These are phyloP conservation scores for Cyclaneusma minus DNA, from an alignment of 2,329 filamentous ascomycete genomes.

Conservation along the genomic window DNA sequence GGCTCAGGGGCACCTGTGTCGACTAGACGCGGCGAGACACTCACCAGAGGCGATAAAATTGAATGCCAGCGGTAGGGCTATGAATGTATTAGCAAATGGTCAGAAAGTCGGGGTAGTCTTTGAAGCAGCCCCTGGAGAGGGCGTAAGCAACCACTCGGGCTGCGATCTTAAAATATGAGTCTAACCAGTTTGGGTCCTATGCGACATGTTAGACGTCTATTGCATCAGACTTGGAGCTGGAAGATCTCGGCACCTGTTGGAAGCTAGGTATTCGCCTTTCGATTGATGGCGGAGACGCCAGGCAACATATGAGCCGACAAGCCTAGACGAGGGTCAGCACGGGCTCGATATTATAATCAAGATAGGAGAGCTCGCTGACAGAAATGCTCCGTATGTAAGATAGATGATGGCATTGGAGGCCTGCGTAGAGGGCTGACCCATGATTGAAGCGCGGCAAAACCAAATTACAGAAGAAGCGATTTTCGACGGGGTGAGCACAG, in stretches of 20 bases:
- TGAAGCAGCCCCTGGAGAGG: too few relatives aligned
- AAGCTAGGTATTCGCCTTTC: slow-evolving; percentile 10
- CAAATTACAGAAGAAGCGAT: too few relatives aligned
- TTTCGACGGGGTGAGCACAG: too few relatives aligned
- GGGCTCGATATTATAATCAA: slow-evolving; percentile 1
- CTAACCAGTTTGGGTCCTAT: slow-evolving; percentile 75
- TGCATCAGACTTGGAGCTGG: slow-evolving; percentile 52
- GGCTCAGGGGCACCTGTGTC: too few relatives aligned
- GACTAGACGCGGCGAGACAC: slow-evolving; percentile 33
- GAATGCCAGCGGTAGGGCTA: slow-evolving; percentile 66
- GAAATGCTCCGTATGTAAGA: slow-evolving; percentile 59
- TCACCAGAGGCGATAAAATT: slow-evolving; percentile 90
- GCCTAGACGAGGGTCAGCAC: slow-evolving; percentile 25
- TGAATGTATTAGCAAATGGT: slow-evolving; percentile 7
- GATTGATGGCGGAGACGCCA: slow-evolving; percentile 33
- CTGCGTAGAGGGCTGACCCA: slow-evolving; percentile 61
- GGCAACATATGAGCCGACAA: slow-evolving; percentile 44
- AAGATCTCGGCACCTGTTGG: slow-evolving; percentile 1
- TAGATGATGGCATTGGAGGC: slow-evolving; percentile 78
- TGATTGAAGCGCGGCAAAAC: slow-evolving; percentile 26
- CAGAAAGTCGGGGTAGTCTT: slow-evolving; percentile 3
- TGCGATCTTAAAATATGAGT: slow-evolving; percentile 10
- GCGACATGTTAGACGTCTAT: too few relatives aligned
- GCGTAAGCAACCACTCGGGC: slow-evolving; percentile 5
- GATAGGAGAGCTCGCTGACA: slow-evolving; percentile 38